These are phyloP conservation scores for Chrysanthemum seticuspe DNA, from an alignment of 129 eudicot genomes.

Conservation along the genomic window DNA sequence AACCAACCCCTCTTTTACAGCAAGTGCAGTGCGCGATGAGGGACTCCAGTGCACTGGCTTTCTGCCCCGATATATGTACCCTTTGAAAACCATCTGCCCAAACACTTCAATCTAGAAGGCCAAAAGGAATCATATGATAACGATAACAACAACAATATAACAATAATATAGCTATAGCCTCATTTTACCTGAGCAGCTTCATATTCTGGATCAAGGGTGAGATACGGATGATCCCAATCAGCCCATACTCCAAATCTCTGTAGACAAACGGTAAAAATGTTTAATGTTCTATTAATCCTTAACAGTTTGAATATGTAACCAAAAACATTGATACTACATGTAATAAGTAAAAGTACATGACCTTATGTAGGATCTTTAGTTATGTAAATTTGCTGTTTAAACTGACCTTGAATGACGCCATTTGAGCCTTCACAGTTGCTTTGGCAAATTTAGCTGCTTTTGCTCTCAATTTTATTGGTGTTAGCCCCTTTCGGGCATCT, in stretches of 20 bases:
- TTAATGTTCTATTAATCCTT: not conserved
- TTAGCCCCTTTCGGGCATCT: too few species aligned
- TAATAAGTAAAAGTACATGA: too few species aligned
- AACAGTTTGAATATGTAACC: slow-evolving; percentile 34
- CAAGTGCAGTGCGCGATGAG: slow-evolving; percentile 50
- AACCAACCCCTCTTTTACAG: too few species aligned
- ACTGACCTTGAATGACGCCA: too few species aligned
- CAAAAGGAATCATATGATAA: slow-evolving; percentile 3
- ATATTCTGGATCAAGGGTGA: slow-evolving; percentile 96
- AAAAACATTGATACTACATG: too few species aligned
- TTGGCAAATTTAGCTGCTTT: too few species aligned
- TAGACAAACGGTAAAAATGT: slow-evolving; percentile 9
- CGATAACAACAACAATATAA: not conserved
- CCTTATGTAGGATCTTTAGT: too few species aligned
- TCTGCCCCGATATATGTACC: slow-evolving; percentile 85
- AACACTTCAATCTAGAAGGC: slow-evolving; percentile 80
- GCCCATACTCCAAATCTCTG: slow-evolving; percentile 97
- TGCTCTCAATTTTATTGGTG: too few species aligned
- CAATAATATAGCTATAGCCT: not conserved
- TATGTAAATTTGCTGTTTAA: too few species aligned
- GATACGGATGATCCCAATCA: slow-evolving; percentile 95
- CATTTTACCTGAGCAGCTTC: slow-evolving; percentile 89
- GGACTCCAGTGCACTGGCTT: slow-evolving; percentile 69
- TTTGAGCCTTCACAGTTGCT: too few species aligned
- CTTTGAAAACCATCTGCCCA: slow-evolving; percentile 88